Conservation (phyloP, 495 filamentous ascomycete genomes). For the Penicillium cinerascens region DNA sequence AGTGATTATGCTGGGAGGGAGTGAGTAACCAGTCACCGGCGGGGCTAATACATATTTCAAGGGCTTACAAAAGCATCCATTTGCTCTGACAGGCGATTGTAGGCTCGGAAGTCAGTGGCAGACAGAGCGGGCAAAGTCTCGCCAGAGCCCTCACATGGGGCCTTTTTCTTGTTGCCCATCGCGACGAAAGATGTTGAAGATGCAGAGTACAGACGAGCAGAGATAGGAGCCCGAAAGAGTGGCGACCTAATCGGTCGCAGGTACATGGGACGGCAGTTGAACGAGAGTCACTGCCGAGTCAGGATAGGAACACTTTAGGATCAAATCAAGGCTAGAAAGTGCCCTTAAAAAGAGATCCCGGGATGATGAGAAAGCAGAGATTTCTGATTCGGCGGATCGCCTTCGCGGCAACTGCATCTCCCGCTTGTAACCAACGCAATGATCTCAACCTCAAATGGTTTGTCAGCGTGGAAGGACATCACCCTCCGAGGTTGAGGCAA, state of each 20-base stretch:
- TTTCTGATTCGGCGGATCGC: conserved; percentile 17
- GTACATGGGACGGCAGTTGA: conserved; percentile 23
- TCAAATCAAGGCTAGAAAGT: neutral
- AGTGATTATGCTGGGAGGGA: conserved; percentile 63
- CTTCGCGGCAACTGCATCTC: neutral
- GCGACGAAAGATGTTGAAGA: neutral
- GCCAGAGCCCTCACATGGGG: neutral
- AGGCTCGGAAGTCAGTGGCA: conserved; percentile 54
- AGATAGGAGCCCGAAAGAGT: conserved; percentile 2
- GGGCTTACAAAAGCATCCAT: conserved; percentile 70
- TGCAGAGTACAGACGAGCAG: conserved; percentile 2
- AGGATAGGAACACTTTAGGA: neutral
- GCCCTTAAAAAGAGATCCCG: neutral
- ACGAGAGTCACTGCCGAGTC: conserved; percentile 10
- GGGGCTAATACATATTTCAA: conserved; percentile 2
- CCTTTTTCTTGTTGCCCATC: conserved; percentile 6
- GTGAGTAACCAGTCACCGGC: conserved; percentile 1
- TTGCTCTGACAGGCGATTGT: conserved; percentile 69
- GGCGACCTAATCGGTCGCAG: conserved; percentile 8
- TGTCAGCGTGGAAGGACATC: too few species aligned
- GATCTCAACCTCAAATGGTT: neutral
- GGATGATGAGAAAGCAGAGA: conserved; percentile 20
- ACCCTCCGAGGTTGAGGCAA: too few species aligned
- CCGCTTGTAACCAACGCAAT: neutral
- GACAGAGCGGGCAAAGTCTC: conserved; percentile 42